A percentile compares a stretch with the other conserved stretches of the same genome.
Conservation (phyloP, 495 filamentous ascomycete species). For the Sphaerosporella brunnea region DNA sequence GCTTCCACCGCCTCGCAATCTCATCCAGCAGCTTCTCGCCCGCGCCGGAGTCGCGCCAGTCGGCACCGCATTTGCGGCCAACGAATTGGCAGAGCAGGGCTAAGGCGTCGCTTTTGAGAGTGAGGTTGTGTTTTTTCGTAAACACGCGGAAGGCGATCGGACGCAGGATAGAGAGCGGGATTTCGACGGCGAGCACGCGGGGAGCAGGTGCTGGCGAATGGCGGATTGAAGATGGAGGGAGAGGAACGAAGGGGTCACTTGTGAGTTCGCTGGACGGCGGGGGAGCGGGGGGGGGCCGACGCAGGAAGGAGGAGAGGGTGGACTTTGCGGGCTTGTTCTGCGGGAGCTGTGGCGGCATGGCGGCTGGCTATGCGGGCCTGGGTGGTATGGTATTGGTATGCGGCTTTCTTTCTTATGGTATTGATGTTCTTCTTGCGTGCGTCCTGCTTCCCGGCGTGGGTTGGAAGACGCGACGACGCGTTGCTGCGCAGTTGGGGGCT, state of each 20-base stretch:
- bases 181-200: conserved; percentile 69
- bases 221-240: conserved; percentile 13
- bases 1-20: conserved; percentile 75
- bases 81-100: conserved; percentile 73
- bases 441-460: too few species aligned
- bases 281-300: conserved; percentile 24
- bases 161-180: conserved; percentile 70
- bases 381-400: too few species aligned
- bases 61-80: conserved; percentile 79
- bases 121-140: conserved; percentile 93
- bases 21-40: conserved; percentile 87
- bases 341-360: background rate
- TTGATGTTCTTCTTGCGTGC: too few species aligned
- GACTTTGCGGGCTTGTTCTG: background rate
- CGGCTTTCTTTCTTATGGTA: too few species aligned
- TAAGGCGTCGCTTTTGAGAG: conserved; percentile 72
- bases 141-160: conserved; percentile 90
- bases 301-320: conserved; percentile 14
- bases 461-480: conserved; percentile 3
- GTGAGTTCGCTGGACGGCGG: conserved; percentile 11
- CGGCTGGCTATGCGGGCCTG: too few species aligned
- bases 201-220: conserved; percentile 37
- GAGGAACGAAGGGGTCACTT: conserved; percentile 23
- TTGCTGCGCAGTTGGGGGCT: background rate
- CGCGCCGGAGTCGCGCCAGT: conserved; percentile 88